These are phyloP conservation scores for Xeromyces bisporus DNA, from an alignment of 495 filamentous ascomycete genomes.

Conservation along the genomic window DNA sequence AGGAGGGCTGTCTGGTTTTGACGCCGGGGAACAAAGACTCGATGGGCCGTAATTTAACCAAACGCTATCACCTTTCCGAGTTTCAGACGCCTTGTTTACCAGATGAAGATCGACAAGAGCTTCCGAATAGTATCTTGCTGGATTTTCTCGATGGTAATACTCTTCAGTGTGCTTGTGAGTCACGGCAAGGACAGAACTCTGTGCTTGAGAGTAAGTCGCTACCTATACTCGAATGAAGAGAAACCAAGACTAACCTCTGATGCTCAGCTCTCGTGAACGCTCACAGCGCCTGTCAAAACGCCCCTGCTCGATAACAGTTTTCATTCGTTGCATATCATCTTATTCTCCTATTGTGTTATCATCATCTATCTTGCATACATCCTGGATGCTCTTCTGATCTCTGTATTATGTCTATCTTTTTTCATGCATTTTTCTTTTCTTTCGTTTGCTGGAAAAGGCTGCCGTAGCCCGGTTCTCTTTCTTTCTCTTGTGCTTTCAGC, in stretches of 20 bases:
- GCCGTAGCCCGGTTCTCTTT: slow-evolving; percentile 1
- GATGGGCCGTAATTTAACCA: slow-evolving; percentile 38
- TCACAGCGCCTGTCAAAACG: slow-evolving; percentile 7
- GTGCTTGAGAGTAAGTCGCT: slow-evolving; percentile 46
- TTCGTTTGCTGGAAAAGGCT: neutral
- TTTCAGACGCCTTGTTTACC: slow-evolving; percentile 64
- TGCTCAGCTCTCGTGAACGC: slow-evolving; percentile 7
- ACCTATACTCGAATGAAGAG: neutral
- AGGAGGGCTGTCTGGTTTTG: slow-evolving; percentile 58
- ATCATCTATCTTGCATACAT: neutral
- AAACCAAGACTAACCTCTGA: slow-evolving; percentile 5
- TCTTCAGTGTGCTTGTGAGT: slow-evolving; percentile 75
- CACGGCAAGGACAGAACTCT: slow-evolving; percentile 50
- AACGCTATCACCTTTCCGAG: slow-evolving; percentile 65
- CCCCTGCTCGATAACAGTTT: slow-evolving; percentile 4
- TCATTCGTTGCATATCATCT: slow-evolving; percentile 1
- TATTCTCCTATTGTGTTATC: neutral
- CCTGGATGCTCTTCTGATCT: neutral
- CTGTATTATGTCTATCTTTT: neutral
- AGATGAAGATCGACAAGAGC: slow-evolving; percentile 74
- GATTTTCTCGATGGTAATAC: slow-evolving; percentile 72
- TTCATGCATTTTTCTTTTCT: no score
- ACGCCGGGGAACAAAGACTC: slow-evolving; percentile 33
- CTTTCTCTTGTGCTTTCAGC: slow-evolving; percentile 9
- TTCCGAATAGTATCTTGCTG: slow-evolving; percentile 71